Conservation (phyloP, 1,284 basidiomycete species). For the Rhodotorula sp. region DNA sequence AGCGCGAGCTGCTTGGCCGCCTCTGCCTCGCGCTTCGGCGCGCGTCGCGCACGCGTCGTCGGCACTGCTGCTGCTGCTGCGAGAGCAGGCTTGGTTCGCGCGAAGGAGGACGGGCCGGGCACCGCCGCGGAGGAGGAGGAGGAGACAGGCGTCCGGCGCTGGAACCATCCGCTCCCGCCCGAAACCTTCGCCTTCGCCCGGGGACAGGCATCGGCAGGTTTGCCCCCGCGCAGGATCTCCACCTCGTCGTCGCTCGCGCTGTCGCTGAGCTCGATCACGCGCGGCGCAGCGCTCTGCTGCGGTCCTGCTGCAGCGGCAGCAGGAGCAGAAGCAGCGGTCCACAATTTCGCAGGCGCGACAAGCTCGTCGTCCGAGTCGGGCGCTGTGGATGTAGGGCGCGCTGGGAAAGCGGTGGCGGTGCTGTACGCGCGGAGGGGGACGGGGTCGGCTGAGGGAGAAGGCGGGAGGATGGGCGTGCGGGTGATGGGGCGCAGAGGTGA, state of each 20-base stretch:
- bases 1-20: slow-evolving; percentile 8
- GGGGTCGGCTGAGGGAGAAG: background rate
- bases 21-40: background rate
- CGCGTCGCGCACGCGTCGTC: background rate
- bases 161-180: slow-evolving; percentile 11
- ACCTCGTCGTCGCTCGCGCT: background rate
- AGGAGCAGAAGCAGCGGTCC: too few species aligned
- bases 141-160: background rate
- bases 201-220: background rate
- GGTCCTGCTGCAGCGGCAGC: too few species aligned
- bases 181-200: background rate
- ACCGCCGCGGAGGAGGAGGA: too few species aligned
- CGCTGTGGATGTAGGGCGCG: background rate
- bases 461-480: background rate
- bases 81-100: background rate
- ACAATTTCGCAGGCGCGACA: background rate
- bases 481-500: background rate
- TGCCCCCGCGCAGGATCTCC: background rate
- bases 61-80: background rate
- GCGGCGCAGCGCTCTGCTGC: too few species aligned
- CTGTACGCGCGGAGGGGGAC: background rate
- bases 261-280: background rate
- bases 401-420: background rate
- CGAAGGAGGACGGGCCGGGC: background rate
- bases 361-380: background rate